Evolutionary conservation across 495 filamentous ascomycete species (phyloP).

Genomic region (Thermothielavioides terrestris): DNA sequence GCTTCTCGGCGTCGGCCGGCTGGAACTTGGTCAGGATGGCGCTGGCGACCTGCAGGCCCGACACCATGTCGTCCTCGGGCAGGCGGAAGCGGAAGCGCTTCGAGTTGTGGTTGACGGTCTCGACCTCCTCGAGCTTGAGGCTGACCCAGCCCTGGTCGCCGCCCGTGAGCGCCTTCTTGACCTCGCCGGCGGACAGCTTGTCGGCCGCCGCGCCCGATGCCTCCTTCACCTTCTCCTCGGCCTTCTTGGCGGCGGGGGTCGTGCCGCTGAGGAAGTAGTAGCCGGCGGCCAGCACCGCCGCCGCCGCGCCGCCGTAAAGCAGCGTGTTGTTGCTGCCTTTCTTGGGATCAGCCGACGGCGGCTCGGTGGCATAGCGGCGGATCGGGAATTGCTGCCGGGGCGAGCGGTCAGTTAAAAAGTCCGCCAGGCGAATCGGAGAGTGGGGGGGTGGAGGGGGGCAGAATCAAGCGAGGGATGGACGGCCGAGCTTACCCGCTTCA

Average conservation of each 20-base stretch:
- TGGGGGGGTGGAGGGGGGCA: background rate
- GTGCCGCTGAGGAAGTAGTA: slow-evolving; percentile 45
- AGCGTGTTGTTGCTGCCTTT: slow-evolving; percentile 33
- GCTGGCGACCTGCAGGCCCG: slow-evolving; percentile 71
- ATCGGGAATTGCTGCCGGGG: slow-evolving; percentile 12
- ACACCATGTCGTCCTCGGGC: slow-evolving; percentile 73
- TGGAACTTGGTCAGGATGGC: slow-evolving; percentile 84
- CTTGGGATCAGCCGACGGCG: slow-evolving; percentile 23
- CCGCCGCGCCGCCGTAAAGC: slow-evolving; percentile 33
- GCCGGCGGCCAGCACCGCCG: slow-evolving; percentile 38
- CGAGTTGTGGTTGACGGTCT: slow-evolving; percentile 76
- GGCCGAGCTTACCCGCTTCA: slow-evolving; percentile 28
- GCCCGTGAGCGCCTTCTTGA: slow-evolving; percentile 62
- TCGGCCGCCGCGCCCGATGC: slow-evolving; percentile 18
- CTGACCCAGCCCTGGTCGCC: slow-evolving; percentile 79
- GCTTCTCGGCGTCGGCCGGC: slow-evolving; percentile 66
- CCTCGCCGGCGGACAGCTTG: slow-evolving; percentile 16
- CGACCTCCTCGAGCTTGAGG: slow-evolving; percentile 69
- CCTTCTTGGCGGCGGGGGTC: slow-evolving; percentile 40
- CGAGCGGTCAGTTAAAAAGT: background rate
- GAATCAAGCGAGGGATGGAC: slow-evolving; percentile 3
- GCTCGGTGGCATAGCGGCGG: slow-evolving; percentile 49
- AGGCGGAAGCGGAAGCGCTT: slow-evolving; percentile 79
- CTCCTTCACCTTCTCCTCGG: slow-evolving; percentile 43
- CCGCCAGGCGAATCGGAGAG: background rate